Evolutionary conservation across 2,329 filamentous ascomycete species (phyloP).

Genomic region (Verticillium nonalfalfae): DNA sequence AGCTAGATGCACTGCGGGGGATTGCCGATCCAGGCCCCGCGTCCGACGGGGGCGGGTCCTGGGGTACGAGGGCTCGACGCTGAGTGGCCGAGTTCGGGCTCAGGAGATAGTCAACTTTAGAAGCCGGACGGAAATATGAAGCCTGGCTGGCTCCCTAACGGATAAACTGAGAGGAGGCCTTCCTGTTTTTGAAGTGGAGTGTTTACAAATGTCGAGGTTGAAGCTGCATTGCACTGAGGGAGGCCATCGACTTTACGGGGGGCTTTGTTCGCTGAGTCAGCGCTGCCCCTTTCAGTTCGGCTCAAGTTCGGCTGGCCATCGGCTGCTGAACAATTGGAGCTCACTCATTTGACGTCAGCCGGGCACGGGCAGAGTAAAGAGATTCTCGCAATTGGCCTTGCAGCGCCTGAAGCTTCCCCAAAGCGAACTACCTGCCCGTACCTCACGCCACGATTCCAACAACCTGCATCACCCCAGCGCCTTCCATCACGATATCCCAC

Average conservation of each 20-base stretch:
- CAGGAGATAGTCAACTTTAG: background rate
- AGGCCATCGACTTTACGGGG: too few species aligned
- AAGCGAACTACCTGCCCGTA: background rate
- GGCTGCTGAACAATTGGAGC: background rate
- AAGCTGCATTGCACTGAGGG: background rate
- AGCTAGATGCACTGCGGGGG: background rate
- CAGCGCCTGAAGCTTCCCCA: background rate
- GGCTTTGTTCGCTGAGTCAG: background rate
- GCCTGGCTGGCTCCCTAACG: background rate
- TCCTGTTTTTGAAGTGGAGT: background rate
- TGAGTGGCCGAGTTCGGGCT: background rate
- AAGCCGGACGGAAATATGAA: background rate
- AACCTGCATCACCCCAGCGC: too few species aligned
- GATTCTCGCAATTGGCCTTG: background rate
- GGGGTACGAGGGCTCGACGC: background rate
- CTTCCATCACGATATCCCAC: too few species aligned
- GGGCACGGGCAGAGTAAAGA: background rate
- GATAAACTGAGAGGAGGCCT: background rate
- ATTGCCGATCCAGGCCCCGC: conserved; percentile 2
- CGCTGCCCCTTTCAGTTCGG: background rate
- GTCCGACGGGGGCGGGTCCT: background rate
- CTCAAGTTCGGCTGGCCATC: background rate
- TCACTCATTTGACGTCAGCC: background rate
- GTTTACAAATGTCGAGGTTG: background rate
- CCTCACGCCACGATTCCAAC: background rate